A percentile compares a stretch with the other conserved stretches of the same genome.
Conservation (phyloP, 140 eudicot species). For the Stevia rebaudiana region DNA sequence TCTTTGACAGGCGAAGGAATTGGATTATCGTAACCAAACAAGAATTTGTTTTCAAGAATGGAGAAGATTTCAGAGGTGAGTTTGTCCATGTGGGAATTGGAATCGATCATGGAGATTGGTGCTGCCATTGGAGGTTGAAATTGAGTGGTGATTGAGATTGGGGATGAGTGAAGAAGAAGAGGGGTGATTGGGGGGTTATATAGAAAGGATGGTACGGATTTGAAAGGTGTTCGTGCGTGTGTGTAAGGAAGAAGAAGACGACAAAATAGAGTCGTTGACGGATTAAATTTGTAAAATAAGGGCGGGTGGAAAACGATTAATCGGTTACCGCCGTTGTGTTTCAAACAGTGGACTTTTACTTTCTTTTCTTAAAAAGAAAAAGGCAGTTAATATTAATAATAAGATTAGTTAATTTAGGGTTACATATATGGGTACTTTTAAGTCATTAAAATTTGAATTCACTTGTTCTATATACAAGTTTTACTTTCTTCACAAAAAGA, state of each 20-base stretch:
- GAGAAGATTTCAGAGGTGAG: slow-evolving; percentile 60
- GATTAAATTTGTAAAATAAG: slow-evolving; percentile 20
- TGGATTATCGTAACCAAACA: slow-evolving; percentile 34
- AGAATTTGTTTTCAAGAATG: slow-evolving; percentile 62
- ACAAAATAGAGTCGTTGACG: slow-evolving; percentile 24
- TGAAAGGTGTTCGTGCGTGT: slow-evolving; percentile 29
- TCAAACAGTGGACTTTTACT: slow-evolving; percentile 21
- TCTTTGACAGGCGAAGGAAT: not conserved
- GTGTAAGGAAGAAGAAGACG: slow-evolving; percentile 12
- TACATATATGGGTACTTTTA: no score
- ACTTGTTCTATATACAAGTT: no score
- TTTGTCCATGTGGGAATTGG: slow-evolving; percentile 36
- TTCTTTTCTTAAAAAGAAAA: not conserved
- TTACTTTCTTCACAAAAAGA: no score
- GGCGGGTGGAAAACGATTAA: slow-evolving; percentile 30
- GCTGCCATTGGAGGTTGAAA: slow-evolving; percentile 14
- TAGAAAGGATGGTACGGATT: slow-evolving; percentile 25
- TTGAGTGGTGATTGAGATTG: not conserved
- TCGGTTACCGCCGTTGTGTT: slow-evolving; percentile 26
- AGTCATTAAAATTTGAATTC: no score
- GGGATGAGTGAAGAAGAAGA: slow-evolving; percentile 31
- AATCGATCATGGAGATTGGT: slow-evolving; percentile 11
- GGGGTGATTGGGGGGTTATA: slow-evolving; percentile 15
- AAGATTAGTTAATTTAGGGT: no score
- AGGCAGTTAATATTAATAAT: no score